These are phyloP conservation scores for Colletotrichum lini DNA, from an alignment of 2,329 filamentous ascomycete species.

Conservation along the genomic window DNA sequence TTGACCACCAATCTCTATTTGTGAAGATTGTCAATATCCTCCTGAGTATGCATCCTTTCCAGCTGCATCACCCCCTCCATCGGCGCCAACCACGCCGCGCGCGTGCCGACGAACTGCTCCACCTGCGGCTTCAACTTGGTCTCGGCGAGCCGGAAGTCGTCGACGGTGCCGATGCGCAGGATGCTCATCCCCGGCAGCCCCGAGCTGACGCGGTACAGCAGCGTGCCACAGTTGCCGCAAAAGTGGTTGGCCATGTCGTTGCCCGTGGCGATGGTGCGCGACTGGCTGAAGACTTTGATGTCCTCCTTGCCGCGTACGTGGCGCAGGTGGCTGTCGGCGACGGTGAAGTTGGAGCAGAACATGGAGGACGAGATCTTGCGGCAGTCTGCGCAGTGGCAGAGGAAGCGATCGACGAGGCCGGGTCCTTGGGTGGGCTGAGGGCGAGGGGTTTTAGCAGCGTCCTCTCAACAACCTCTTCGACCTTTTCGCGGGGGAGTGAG, in stretches of 20 bases:
- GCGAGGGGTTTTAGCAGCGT: background rate
- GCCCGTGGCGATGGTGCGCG: slow-evolving; percentile 60
- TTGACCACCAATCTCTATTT: background rate
- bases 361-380: slow-evolving; percentile 74
- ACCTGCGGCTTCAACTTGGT: slow-evolving; percentile 66
- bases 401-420: slow-evolving; percentile 64
- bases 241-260: slow-evolving; percentile 74
- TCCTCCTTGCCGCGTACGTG: slow-evolving; percentile 67
- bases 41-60: slow-evolving; percentile 42
- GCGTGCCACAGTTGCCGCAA: slow-evolving; percentile 70
- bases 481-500: too few species aligned
- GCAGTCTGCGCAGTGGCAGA: slow-evolving; percentile 75
- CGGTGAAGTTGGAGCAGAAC: slow-evolving; percentile 72
- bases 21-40: background rate
- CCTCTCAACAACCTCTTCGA: background rate
- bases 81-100: slow-evolving; percentile 63
- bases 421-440: slow-evolving; percentile 60
- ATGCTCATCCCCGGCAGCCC: slow-evolving; percentile 62
- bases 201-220: slow-evolving; percentile 70
- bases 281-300: slow-evolving; percentile 63
- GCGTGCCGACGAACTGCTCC: slow-evolving; percentile 67
- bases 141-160: slow-evolving; percentile 72
- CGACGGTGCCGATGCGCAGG: slow-evolving; percentile 71
- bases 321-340: slow-evolving; percentile 60
- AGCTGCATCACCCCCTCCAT: slow-evolving; percentile 10